Evolutionary conservation across 306 rosid species (phyloP).

Genomic region (Elaeagnus macrophylla): DNA sequence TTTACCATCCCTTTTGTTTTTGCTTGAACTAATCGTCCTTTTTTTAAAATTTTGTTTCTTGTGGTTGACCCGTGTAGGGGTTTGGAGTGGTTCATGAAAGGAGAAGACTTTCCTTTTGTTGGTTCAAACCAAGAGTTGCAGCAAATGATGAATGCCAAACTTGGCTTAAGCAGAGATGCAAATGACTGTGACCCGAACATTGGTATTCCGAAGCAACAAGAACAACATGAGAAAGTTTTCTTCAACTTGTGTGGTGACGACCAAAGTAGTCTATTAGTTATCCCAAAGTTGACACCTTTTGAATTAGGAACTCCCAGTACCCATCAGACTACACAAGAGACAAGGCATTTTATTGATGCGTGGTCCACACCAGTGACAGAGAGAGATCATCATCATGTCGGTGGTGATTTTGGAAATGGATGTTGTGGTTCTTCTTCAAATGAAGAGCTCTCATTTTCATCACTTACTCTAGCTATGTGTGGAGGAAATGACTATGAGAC

Average conservation of each 20-base stretch:
- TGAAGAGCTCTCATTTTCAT: conserved; percentile 18
- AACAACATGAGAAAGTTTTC: too few species aligned
- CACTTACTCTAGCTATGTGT: conserved; percentile 23
- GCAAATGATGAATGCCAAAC: neutral
- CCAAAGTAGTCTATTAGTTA: conserved; percentile 6
- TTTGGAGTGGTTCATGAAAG: conserved; percentile 28
- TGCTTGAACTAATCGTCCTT: conserved; percentile 6
- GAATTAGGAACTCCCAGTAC: conserved; percentile 4
- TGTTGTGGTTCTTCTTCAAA: conserved; percentile 6
- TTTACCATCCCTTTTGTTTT: neutral
- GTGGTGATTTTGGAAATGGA: conserved; percentile 1
- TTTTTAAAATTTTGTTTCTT: neutral
- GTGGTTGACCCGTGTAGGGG: conserved; percentile 19
- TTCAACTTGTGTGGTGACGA: neutral
- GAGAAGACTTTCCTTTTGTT: conserved; percentile 9
- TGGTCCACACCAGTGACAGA: conserved; percentile 22
- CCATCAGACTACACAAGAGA: conserved; percentile 7
- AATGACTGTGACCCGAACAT: too few species aligned
- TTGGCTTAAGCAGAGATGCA: too few species aligned
- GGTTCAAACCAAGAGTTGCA: conserved; percentile 19
- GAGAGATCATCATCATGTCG: neutral
- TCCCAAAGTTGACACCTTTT: conserved; percentile 6
- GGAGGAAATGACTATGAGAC: neutral
- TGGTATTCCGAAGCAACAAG: too few species aligned
- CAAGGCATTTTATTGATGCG: conserved; percentile 27